These are phyloP conservation scores for Dinochytrium kinnereticum DNA, from an alignment of 371 early-diverging fungal genomes.

Conservation along the genomic window DNA sequence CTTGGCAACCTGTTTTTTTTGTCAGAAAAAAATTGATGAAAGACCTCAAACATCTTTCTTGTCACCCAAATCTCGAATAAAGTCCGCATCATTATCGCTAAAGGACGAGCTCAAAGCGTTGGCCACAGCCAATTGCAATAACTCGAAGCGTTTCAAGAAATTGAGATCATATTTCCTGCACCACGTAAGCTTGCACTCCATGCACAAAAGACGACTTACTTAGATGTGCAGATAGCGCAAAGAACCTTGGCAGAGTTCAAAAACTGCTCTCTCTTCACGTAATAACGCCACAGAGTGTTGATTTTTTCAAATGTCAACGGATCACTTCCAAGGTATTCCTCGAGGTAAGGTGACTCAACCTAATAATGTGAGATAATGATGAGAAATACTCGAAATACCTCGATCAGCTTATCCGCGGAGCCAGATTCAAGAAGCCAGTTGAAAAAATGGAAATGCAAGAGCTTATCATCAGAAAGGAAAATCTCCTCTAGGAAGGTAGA, in stretches of 20 bases:
- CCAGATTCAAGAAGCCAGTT: conserved; percentile 65
- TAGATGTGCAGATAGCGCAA: too few species aligned
- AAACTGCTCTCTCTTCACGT: conserved; percentile 66
- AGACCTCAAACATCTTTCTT: conserved; percentile 30
- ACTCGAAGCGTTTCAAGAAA: conserved; percentile 66
- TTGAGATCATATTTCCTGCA: conserved; percentile 38
- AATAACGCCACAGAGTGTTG: conserved; percentile 78
- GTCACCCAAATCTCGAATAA: conserved; percentile 33
- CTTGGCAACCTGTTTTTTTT: conserved; percentile 20
- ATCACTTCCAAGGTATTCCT: conserved; percentile 68
- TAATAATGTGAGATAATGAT: conserved; percentile 30
- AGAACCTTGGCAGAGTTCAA: conserved; percentile 71
- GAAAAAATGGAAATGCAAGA: conserved; percentile 75
- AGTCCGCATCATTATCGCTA: conserved; percentile 29
- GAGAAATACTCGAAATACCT: conserved; percentile 25
- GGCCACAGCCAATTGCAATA: conserved; percentile 71
- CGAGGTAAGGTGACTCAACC: conserved; percentile 65
- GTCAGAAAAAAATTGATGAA: neutral
- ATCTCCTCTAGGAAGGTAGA: conserved; percentile 38
- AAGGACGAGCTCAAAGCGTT: conserved; percentile 67
- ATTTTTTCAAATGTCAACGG: conserved; percentile 56
- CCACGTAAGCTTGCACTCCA: too few species aligned
- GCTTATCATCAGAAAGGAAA: conserved; percentile 57
- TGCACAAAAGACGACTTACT: too few species aligned
- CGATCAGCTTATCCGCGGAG: conserved; percentile 40